Percentiles rank a stretch among this genome's conserved stretches.
Conservation (phyloP, 2,329 filamentous ascomycete species). For the Ophiosphaerella herpotricha region DNA sequence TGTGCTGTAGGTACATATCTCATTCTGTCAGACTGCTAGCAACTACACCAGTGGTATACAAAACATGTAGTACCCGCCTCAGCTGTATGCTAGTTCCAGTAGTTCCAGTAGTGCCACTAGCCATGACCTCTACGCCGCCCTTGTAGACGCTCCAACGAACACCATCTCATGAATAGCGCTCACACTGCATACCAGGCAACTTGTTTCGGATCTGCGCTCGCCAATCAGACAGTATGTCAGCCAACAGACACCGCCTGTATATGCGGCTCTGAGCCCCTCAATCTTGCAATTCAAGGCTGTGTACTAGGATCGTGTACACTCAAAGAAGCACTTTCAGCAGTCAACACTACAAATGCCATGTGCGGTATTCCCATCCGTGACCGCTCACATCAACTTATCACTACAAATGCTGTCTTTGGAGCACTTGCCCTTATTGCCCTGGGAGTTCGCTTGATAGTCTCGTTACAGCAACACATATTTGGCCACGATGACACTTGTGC, state of each 20-base stretch:
- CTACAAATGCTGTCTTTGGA: conserved; percentile 17
- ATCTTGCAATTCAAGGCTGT: conserved; percentile 13
- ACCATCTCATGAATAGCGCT: neutral
- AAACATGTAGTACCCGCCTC: too few species aligned
- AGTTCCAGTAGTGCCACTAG: neutral
- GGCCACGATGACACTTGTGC: conserved; percentile 18
- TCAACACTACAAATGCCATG: conserved; percentile 44
- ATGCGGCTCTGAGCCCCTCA: conserved; percentile 9
- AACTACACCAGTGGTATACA: neutral
- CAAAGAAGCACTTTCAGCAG: conserved; percentile 28
- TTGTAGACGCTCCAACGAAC: too few species aligned
- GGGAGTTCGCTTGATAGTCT: conserved; percentile 26
- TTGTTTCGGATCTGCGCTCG: conserved; percentile 7
- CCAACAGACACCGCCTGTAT: conserved; percentile 15
- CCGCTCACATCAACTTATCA: conserved; percentile 33
- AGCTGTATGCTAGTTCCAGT: neutral
- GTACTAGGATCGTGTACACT: conserved; percentile 16
- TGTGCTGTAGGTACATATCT: conserved; percentile 5
- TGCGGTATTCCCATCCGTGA: conserved; percentile 45
- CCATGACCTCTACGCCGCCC: too few species aligned
- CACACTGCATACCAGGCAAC: conserved; percentile 1
- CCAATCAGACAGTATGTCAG: conserved; percentile 8
- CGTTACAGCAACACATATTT: conserved; percentile 11
- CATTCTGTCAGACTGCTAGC: neutral
- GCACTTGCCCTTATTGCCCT: conserved; percentile 39